Evolutionary conservation across 1,139 yeast species (phyloP).

Genomic region (Protomyces lactucae-debilis): DNA sequence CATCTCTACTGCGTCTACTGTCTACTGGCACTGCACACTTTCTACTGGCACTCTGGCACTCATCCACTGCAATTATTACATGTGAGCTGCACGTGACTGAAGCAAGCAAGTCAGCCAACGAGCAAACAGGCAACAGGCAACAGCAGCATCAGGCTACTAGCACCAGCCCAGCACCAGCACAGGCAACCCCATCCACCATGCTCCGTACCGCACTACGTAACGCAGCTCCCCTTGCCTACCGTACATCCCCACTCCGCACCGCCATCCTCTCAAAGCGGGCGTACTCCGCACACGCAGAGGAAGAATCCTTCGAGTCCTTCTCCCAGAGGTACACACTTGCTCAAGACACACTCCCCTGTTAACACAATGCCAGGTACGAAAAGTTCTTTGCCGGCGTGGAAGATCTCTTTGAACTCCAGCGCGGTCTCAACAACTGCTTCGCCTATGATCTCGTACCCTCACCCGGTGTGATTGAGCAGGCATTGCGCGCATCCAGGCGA

Average conservation of each 20-base stretch:
- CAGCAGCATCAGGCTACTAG: too few relatives aligned
- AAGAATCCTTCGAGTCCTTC: slow-evolving; percentile 92
- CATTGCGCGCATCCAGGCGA: slow-evolving; percentile 96
- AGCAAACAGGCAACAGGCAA: too few relatives aligned
- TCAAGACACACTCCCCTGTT: too few relatives aligned
- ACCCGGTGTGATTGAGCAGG: slow-evolving; percentile 91
- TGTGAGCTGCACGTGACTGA: too few relatives aligned
- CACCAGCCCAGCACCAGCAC: too few relatives aligned
- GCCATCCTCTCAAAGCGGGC: slow-evolving; percentile 9
- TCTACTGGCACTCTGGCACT: too few relatives aligned
- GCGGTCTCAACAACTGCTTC: slow-evolving; percentile 92
- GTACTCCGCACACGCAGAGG: slow-evolving; percentile 60
- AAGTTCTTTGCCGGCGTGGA: slow-evolving; percentile 97
- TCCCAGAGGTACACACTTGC: slow-evolving; percentile 48
- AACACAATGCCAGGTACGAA: slow-evolving; percentile 55
- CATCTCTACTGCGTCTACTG: too few relatives aligned
- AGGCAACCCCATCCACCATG: background rate
- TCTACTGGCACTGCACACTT: too few relatives aligned
- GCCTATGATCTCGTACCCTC: slow-evolving; percentile 98
- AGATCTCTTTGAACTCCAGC: slow-evolving; percentile 73
- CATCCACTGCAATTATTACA: too few relatives aligned
- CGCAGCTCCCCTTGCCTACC: background rate
- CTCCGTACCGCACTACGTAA: background rate
- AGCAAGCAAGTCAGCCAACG: too few relatives aligned
- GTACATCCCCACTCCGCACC: background rate